Conservation (phyloP, 805 yeast species). For the Lachancea meyersii region DNA sequence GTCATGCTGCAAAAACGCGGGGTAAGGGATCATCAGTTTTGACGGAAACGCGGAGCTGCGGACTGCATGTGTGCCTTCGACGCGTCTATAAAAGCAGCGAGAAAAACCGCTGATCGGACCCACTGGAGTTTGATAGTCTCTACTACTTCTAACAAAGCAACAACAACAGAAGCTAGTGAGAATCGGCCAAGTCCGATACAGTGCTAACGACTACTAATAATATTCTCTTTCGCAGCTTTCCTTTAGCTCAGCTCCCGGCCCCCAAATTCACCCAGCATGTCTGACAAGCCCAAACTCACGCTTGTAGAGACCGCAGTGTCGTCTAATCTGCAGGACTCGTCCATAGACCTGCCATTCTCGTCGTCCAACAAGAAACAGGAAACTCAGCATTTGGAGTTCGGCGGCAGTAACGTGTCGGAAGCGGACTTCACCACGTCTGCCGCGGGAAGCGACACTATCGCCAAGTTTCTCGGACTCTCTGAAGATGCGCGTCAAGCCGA, state of each 20-base stretch:
- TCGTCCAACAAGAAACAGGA: constrained; percentile 4
- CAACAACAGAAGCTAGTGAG: too few relatives aligned
- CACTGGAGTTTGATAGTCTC: too few relatives aligned
- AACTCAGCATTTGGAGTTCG: constrained; percentile 9
- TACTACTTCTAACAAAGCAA: too few relatives aligned
- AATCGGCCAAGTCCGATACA: too few relatives aligned
- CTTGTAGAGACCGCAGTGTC: constrained; percentile 4
- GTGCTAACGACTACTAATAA: too few relatives aligned
- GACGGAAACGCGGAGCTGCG: too few relatives aligned
- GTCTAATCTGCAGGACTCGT: not conserved
- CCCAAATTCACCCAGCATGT: not conserved
- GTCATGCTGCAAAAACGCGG: too few relatives aligned
- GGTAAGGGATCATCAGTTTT: too few relatives aligned
- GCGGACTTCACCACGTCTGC: not conserved
- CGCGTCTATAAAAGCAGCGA: too few relatives aligned
- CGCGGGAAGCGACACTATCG: constrained; percentile 6
- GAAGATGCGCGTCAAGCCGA: constrained; percentile 13
- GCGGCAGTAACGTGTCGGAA: constrained; percentile 1
- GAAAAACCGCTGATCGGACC: too few relatives aligned
- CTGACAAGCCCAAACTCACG: not conserved
- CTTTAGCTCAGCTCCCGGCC: not conserved
- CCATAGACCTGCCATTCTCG: constrained; percentile 1
- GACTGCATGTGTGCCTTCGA: too few relatives aligned
- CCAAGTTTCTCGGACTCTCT: constrained; percentile 9
- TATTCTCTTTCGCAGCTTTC: too few relatives aligned